Percentiles rank a stretch among this genome's conserved stretches.
Evolutionary conservation across 177 flowering plant species (phyloP).

Genomic region (Tripterygium wilfordii): DNA sequence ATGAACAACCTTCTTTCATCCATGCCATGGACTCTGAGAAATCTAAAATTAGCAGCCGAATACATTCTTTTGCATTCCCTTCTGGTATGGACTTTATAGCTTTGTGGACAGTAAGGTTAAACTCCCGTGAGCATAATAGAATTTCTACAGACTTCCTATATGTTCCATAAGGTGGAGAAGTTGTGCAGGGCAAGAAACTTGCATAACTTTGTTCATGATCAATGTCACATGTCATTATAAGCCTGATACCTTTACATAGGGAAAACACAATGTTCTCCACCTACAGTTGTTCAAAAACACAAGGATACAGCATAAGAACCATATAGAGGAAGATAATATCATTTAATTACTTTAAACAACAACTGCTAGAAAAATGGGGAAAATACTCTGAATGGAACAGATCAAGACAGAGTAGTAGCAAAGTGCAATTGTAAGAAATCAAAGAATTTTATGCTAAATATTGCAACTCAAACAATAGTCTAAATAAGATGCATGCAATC

Average conservation of each 20-base stretch:
- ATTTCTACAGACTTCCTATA: conserved; percentile 43
- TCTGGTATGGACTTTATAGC: conserved; percentile 74
- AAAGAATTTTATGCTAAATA: too few species aligned
- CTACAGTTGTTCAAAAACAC: conserved; percentile 35
- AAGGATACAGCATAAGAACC: conserved; percentile 6
- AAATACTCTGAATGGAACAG: too few species aligned
- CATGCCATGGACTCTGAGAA: conserved; percentile 64
- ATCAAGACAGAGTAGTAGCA: too few species aligned
- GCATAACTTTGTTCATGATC: conserved; percentile 19
- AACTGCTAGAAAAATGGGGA: too few species aligned
- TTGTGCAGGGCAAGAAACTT: conserved; percentile 8
- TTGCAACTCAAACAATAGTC: not conserved
- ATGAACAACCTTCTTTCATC: conserved; percentile 37
- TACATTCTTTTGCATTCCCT: conserved; percentile 75
- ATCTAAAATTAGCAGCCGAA: conserved; percentile 48
- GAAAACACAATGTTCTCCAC: conserved; percentile 55
- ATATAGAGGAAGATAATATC: not conserved
- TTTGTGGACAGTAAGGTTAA: conserved; percentile 43
- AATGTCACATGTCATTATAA: conserved; percentile 15
- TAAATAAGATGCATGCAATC: not conserved
- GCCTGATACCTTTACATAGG: conserved; percentile 66
- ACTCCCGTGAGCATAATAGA: conserved; percentile 49
- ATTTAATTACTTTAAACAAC: too few species aligned
- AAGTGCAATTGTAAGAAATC: too few species aligned
- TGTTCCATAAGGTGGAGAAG: conserved; percentile 22